Base-by-base conservation (phyloP, 805 yeast species). In the Teunomyces kruisii region DNA sequence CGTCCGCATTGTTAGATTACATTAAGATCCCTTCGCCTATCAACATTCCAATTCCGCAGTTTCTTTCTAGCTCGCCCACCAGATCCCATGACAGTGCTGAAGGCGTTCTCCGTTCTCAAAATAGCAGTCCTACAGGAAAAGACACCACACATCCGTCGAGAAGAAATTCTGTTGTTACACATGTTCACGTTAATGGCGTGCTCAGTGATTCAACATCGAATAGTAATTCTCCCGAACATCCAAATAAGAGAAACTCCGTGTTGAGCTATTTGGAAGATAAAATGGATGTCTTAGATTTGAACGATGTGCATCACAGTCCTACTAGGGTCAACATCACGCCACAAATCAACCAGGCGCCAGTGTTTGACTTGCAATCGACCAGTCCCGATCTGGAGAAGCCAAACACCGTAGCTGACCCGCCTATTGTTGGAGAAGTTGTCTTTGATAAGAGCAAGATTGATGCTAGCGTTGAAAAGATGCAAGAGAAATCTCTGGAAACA, bases 221-320 rank as follows among this genome's bases (percentile, higher is more conserved):
- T 19, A 40, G 33, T 28, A 31, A 15, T 19, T 51, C 55, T 7
- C 55, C 55, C 28, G 59, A 54, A 28, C 55, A 49, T 12, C 53
- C 55, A 9, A 59, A 59, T 45, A 68, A 69, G 54, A 55, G 73
- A 24, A 68, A 67, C 47, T 64, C 73, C 1, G 75, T 68, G 3
- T 59, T 72, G 47, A 64, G 68, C 51, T 72, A 71, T 46, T 61
- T 72, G 51, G 78, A 72, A 45, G 76, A 70, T 51, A 70, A 66
- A 52, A 72, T 72, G 61, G 75, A 70, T 41, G 59, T 65, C 4
- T 56, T 72, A 46, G 76, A 71, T 40, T 58, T 70, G 43, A 52
- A 59, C 4, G 71, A 65, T 32, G 58, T 53, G n/a, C 46, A 41
- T 52, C 59, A 58, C 28, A 57, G 64, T 45, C 65, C 67, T 1